Conservation (phyloP, 2,329 filamentous ascomycete genomes). For the Beauveria bassiana region DNA sequence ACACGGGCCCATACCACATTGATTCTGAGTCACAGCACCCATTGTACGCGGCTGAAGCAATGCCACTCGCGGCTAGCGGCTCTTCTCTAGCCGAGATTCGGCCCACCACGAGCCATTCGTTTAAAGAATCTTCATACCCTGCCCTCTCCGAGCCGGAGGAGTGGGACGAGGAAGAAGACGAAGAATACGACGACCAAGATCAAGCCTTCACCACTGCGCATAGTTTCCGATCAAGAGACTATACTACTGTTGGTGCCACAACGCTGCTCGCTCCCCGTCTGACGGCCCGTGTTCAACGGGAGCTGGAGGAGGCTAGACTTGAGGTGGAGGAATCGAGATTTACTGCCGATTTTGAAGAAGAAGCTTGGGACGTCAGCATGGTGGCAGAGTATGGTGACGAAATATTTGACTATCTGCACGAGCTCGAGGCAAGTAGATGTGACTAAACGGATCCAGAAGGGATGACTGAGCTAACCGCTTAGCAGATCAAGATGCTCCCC, state of each 20-base stretch:
- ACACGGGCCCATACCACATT: constrained; percentile 19
- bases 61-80: neutral
- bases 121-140: constrained; percentile 12
- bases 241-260: constrained; percentile 43
- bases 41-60: constrained; percentile 3
- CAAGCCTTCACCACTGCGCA: constrained; percentile 73
- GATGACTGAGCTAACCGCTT: constrained; percentile 17
- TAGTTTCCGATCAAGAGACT: constrained; percentile 63
- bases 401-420: constrained; percentile 86
- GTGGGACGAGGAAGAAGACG: constrained; percentile 74
- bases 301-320: constrained; percentile 59
- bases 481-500: constrained; percentile 68
- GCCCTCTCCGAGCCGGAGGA: constrained; percentile 48
- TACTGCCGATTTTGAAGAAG: constrained; percentile 74
- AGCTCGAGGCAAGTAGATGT: constrained; percentile 63
- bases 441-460: neutral
- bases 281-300: constrained; percentile 59
- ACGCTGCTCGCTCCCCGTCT: constrained; percentile 64
- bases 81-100: neutral
- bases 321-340: constrained; percentile 63
- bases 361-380: constrained; percentile 92
- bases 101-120: constrained; percentile 1
- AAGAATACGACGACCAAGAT: constrained; percentile 49
- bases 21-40: constrained; percentile 18
- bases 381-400: constrained; percentile 94